Base-by-base conservation (phyloP, 805 yeast genomes). In the Spathaspora arborariae region DNA sequence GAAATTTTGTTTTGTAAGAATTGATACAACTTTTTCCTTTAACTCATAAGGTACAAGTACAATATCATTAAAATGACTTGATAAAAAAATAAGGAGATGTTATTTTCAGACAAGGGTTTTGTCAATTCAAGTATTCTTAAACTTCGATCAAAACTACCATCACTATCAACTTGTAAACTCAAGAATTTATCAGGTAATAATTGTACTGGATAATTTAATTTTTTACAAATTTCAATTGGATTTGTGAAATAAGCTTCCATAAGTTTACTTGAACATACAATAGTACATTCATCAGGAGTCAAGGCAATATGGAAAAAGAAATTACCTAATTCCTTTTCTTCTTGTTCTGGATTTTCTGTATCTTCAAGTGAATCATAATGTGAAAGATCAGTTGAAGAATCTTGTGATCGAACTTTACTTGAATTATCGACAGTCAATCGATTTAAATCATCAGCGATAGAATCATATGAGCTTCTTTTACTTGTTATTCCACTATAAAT, bases 61-160 rank as follows among this genome's bases (percentile, higher is more conserved):
- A 41, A 79, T 78, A 59, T 82, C 86, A 36, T 81, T 76, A 59
- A 80, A 82, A 61, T 82, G 84, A 27, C 82, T 79, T 15, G 82
- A 74, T 26, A 83, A 60, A 82, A 83, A 56, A 81, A 82, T 27
- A 83, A 67, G 2, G 87, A 74, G 24, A 83, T 80, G 15, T 70
- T 72, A 41, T 79, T 79, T 34, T 69, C 66, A 0, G 84, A 74
- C n/a, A 83, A 63, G 0, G 88, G 88, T 43, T 70, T 68, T 1
- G 85, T 80, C 35, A 83, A 62, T 45, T 78, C 79, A 40, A 82
- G 59, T 13, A 82, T 81, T 37, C 83, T 64, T 35, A 74, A 71
- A 36, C 64, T 57, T 39, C 78, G 79, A 51, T 76, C 79, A 52
- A 70, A 74, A 16, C 70, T 66, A 0, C 87, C 86, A 52, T 80